Conservation (phyloP, 2,329 filamentous ascomycete genomes). For the Colletotrichum aenigma region DNA sequence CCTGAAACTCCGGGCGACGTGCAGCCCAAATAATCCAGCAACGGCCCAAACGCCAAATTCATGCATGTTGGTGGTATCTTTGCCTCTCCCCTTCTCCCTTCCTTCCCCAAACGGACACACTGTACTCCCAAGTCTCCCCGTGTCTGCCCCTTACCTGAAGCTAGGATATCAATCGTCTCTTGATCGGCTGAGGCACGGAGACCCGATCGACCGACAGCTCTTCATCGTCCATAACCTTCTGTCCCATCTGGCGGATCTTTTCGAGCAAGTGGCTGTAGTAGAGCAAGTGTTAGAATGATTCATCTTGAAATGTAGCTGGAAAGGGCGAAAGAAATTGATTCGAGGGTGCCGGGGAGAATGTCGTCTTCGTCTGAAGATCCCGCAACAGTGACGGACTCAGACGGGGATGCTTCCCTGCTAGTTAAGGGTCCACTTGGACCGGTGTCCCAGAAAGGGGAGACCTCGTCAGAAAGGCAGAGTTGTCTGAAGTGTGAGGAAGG, state of each 20-base stretch:
- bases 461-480: slow-evolving; percentile 17
- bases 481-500: slow-evolving; percentile 36
- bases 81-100: neutral
- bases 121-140: neutral
- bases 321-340: neutral
- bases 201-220: slow-evolving; percentile 35
- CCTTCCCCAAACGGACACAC: neutral
- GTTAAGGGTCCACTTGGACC: slow-evolving; percentile 13
- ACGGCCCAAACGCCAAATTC: neutral
- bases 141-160: neutral
- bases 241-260: slow-evolving; percentile 54
- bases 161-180: slow-evolving; percentile 47
- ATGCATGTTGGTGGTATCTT: neutral
- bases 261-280: slow-evolving; percentile 56
- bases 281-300: slow-evolving; percentile 31
- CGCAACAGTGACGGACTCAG: neutral
- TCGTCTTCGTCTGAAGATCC: neutral
- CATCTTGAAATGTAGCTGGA: slow-evolving; percentile 26
- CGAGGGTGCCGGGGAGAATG: neutral
- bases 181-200: slow-evolving; percentile 47
- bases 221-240: slow-evolving; percentile 36
- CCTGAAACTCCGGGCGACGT: neutral
- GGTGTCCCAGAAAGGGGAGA: slow-evolving; percentile 12
- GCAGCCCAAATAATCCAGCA: neutral
- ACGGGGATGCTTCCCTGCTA: neutral